Conservation (phyloP, 2,329 filamentous ascomycete species). For the Xylaria sp. region DNA sequence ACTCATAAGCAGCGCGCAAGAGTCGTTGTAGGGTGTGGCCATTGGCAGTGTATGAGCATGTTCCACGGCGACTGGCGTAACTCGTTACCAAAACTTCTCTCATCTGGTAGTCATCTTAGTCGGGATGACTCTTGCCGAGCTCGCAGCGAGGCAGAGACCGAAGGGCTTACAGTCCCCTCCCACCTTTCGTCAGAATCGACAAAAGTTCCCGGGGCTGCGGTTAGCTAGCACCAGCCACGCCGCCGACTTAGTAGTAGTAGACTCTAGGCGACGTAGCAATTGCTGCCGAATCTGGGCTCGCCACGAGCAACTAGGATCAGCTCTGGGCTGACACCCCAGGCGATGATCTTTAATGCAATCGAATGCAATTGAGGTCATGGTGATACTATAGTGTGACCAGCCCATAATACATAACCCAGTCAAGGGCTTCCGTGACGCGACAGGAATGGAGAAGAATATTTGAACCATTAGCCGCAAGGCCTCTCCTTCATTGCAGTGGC, state of each 20-base stretch:
- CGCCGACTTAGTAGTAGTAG: conserved; percentile 8
- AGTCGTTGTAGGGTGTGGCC: background rate
- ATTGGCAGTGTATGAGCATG: conserved; percentile 9
- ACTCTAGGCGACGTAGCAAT: conserved; percentile 14
- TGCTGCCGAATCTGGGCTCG: conserved; percentile 28
- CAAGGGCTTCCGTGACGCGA: background rate
- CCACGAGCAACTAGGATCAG: conserved; percentile 32
- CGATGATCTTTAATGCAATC: conserved; percentile 33
- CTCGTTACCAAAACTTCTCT: background rate
- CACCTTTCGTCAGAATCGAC: conserved; percentile 5
- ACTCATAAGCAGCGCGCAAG: conserved; percentile 17
- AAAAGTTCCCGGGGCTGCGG: conserved; percentile 25
- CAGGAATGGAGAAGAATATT: conserved; percentile 1
- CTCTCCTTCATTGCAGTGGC: conserved; percentile 10
- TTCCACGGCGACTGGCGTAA: conserved; percentile 7
- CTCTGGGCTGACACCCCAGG: conserved; percentile 24
- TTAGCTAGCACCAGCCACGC: conserved; percentile 15
- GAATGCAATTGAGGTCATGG: conserved; percentile 29
- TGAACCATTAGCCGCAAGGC: conserved; percentile 28
- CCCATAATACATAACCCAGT: conserved; percentile 9
- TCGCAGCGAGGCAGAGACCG: conserved; percentile 6
- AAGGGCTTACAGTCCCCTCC: conserved; percentile 9
- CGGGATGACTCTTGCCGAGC: conserved; percentile 6
- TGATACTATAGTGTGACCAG: conserved; percentile 27
- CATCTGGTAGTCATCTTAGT: background rate